phyloP scores from a whole-genome alignment of 108 stramenopile species.

The Hondaea fermentalgiana region DNA sequence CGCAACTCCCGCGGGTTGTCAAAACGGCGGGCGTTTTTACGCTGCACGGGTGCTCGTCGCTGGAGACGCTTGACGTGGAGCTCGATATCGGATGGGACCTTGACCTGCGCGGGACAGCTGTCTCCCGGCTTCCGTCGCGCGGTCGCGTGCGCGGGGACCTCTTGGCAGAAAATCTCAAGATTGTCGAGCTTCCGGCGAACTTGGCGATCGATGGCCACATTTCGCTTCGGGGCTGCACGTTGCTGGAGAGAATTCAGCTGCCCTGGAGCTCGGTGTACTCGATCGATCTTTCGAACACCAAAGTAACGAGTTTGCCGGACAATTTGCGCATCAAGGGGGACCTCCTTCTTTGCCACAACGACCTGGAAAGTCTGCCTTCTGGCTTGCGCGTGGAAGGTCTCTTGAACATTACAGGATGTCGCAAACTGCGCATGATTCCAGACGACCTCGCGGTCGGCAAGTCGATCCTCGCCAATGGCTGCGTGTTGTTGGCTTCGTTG shows the following conservation, averaged over 20 bases:
- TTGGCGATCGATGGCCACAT: neutral
- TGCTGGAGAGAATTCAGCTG: neutral
- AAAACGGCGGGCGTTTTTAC: neutral
- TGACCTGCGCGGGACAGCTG: neutral
- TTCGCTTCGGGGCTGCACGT: neutral
- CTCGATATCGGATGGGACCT: neutral
- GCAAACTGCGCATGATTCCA: neutral
- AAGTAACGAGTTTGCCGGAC: neutral
- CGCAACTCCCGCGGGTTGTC: neutral
- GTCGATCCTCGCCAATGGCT: neutral
- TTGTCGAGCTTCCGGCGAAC: neutral
- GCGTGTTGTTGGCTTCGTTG: neutral
- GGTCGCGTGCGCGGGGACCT: neutral
- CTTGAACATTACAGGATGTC: neutral
- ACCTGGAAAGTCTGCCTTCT: neutral
- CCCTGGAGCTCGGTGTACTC: neutral
- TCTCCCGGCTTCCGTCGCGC: neutral
- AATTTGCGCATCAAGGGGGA: neutral
- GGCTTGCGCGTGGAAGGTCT: neutral
- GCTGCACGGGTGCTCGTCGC: neutral
- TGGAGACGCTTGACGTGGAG: neutral
- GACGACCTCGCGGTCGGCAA: neutral
- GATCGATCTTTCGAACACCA: neutral
- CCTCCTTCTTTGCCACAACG: neutral
- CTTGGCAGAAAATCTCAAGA: neutral